These are phyloP conservation scores for Cordia subcordata DNA, from an alignment of 257 asterid species.

Conservation along the genomic window DNA sequence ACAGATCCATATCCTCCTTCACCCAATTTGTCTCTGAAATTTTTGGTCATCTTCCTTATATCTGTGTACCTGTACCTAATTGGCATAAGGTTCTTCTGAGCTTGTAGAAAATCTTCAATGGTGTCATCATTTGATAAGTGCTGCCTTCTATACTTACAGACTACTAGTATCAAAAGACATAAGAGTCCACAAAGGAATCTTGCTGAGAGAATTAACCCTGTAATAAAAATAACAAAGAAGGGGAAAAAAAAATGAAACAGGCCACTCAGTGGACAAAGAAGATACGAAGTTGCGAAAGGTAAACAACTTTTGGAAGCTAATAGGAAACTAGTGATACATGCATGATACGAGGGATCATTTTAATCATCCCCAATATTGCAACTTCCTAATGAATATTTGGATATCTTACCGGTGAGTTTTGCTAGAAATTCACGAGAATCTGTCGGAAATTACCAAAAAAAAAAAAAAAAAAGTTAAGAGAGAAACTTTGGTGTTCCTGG, in stretches of 20 bases:
- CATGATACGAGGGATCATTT: no score
- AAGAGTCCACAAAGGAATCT: neutral
- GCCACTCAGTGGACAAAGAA: neutral
- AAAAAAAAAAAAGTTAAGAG: neutral
- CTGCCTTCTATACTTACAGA: slow-evolving; percentile 16
- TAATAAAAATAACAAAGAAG: neutral
- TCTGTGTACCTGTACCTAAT: slow-evolving; percentile 39
- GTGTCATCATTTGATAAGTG: slow-evolving; percentile 27
- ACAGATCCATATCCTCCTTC: slow-evolving; percentile 45
- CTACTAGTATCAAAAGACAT: neutral
- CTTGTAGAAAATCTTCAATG: slow-evolving; percentile 34
- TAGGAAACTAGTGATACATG: neutral
- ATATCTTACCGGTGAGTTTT: neutral
- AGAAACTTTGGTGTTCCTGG: neutral
- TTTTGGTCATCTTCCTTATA: slow-evolving; percentile 39
- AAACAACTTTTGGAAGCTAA: neutral
- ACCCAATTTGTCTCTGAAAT: slow-evolving; percentile 41
- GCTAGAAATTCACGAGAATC: neutral
- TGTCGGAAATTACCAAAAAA: neutral
- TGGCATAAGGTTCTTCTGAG: slow-evolving; percentile 29
- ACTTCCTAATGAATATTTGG: neutral
- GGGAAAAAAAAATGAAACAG: no score
- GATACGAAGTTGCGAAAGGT: neutral
- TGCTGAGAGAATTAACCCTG: neutral
- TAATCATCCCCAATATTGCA: neutral